Evolutionary conservation across 1,139 yeast genomes (phyloP), one percentile per base, ranked within the genome.

Genomic region (Yamadazyma siamensis): DNA sequence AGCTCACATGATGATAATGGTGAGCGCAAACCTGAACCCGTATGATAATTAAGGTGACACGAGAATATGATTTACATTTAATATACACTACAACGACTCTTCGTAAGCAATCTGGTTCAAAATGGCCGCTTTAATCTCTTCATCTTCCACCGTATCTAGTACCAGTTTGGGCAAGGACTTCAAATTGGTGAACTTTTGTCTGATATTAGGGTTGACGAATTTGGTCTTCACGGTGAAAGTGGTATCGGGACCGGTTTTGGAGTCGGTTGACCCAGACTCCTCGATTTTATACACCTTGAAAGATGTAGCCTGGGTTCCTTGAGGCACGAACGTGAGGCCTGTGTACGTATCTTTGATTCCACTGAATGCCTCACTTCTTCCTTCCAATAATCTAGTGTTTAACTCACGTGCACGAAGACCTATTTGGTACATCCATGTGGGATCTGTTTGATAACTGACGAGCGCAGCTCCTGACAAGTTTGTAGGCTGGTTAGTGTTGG

Each of bases 351-450:
- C 98, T 49, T 81, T 78, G 16, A 73, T 54, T 2, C 89, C 94
- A 35, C 77, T 75, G 61, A 61, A 66, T 4, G 73, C 56, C 33
- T 76, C 76, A 13, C 63, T 61, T 40, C 96, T 65, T 33, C 76
- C 79, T 36, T 78, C 79, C 20, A 71, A 59, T 28, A 88, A 57
- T 35, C 71, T 70, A 21, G 74, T 61, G 54, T 88, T 89, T 54
- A 75, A 85, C 33, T 77, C 77, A 39, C 81, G 68, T 5, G 89
- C 78, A 20, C 94, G 82, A 13, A 71, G 59, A 0, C 96, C 95
- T 44, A 87, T 88, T 50, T 86, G 91, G 46, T 76, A 76, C 63
- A 87, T 74, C 96, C 97, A 91, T 32, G 85, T 79, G 19, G 80
- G 83, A 42, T 85, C 88, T 11, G 79, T 71, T 47, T 69, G 69